Evolutionary conservation across 23 red algal genomes (phyloP).

Genomic region (Gracilaria vermiculophylla): DNA sequence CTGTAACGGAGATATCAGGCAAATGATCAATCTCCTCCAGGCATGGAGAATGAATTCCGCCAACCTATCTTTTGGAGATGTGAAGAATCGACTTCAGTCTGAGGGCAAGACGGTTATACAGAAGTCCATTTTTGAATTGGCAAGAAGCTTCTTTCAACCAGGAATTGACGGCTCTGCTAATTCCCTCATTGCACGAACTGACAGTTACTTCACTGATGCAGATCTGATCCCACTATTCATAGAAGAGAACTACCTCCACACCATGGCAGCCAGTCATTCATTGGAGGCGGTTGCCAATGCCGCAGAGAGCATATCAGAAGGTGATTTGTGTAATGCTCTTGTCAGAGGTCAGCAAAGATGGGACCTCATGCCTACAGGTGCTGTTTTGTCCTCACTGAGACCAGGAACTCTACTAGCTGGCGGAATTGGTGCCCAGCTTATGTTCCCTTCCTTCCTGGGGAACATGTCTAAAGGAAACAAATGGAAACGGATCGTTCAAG

Average conservation of each 20-base stretch:
- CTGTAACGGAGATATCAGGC: slow-evolving; percentile 95
- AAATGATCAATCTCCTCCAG: slow-evolving; percentile 97
- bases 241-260: slow-evolving; percentile 89
- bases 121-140: slow-evolving; percentile 63
- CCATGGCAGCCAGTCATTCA: slow-evolving; percentile 10
- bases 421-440: slow-evolving; percentile 32
- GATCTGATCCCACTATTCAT: slow-evolving; percentile 97
- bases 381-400: slow-evolving; percentile 69
- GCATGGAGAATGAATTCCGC: slow-evolving; percentile 56
- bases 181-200: slow-evolving; percentile 65
- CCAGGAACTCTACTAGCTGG: slow-evolving; percentile 83
- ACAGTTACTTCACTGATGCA: slow-evolving; percentile 88
- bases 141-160: slow-evolving; percentile 56
- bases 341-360: slow-evolving; percentile 81
- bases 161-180: slow-evolving; percentile 58
- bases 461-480: slow-evolving; percentile 88
- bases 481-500: slow-evolving; percentile 74
- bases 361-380: slow-evolving; percentile 86
- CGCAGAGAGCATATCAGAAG: slow-evolving; percentile 78
- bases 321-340: slow-evolving; percentile 67
- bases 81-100: slow-evolving; percentile 49
- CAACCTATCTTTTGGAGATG: slow-evolving; percentile 62
- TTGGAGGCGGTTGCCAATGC: slow-evolving; percentile 52
- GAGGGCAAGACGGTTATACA: slow-evolving; percentile 74
- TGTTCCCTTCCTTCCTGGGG: slow-evolving; percentile 90